These are phyloP conservation scores for Vitis hybrid DNA, from an alignment of 177 flowering plant species.

Conservation along the genomic window DNA sequence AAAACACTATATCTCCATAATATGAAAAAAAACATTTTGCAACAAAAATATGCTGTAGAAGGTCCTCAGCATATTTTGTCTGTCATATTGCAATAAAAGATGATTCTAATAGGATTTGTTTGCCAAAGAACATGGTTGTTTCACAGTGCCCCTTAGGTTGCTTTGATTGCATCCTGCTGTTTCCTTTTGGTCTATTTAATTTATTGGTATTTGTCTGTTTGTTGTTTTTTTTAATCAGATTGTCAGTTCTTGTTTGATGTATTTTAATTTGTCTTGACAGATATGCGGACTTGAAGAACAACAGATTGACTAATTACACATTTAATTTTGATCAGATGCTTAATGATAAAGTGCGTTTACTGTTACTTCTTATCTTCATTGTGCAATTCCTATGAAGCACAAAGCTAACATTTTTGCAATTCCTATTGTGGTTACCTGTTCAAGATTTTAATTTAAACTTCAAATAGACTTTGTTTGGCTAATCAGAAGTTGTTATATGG, in stretches of 20 bases:
- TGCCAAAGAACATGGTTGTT: slow-evolving; percentile 4
- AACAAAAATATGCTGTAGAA: neutral
- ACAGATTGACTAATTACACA: slow-evolving; percentile 86
- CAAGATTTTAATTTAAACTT: too few species aligned
- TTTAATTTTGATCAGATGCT: slow-evolving; percentile 96
- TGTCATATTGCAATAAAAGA: too few species aligned
- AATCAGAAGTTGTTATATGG: neutral
- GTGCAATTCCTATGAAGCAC: neutral
- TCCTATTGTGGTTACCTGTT: too few species aligned
- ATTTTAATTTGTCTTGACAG: slow-evolving; percentile 37
- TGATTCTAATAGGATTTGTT: neutral
- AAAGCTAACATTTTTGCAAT: neutral
- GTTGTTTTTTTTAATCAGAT: neutral
- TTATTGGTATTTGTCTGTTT: neutral
- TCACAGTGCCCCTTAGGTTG: neutral
- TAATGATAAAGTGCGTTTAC: slow-evolving; percentile 66
- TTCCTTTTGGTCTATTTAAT: neutral
- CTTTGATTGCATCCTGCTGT: neutral
- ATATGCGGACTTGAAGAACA: slow-evolving; percentile 97
- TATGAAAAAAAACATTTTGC: too few species aligned
- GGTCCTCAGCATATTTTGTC: neutral
- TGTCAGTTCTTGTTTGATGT: neutral
- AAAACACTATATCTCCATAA: too few species aligned
- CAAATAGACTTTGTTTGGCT: too few species aligned
- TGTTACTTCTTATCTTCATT: neutral